Evolutionary conservation across 139 green algal species (phyloP), one percentile per base, ranked within the genome.

Genomic region (Picocystis salinarum): DNA sequence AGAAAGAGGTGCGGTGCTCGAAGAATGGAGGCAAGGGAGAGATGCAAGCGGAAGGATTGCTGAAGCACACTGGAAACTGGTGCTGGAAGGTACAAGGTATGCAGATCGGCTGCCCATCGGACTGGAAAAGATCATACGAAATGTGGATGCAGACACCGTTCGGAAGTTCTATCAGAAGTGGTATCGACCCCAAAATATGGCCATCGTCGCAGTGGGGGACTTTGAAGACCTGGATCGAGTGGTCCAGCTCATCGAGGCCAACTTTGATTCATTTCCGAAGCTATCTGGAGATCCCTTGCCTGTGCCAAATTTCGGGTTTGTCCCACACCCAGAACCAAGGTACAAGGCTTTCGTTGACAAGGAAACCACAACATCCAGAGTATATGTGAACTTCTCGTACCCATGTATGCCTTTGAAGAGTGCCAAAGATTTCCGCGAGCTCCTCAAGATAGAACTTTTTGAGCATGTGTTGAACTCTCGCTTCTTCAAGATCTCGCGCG

Each of bases 1-100:
- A 48, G 81, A 93, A 68, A 64, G 81, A 1, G 81, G 81, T 3
- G 71, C 80, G 3, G 80, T 93, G 42, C 33, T 93, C 42, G 81
- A 93, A 54, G 81, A 93, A 58, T 80, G 65, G 77, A 61, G 81
- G 19, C 59, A 71, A 52, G 59, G 49, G 6, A 49, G 66, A 0
- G 64, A 80, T 49, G 64, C 70, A 10, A 22, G 37, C 2, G 73
- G 76, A 2, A 59, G 80, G 3, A 54, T 71, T 28, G 58, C 69
- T 48, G 59, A 83, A 45, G 76, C 79, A 2, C 71, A 91, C 54
- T 92, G 79, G 79, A 63, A 77, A 53, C 58, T 82, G 4, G 59
- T 88, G 17, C 66, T 85, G 56, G 17, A 80, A 34, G 80, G 64
- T 7, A 49, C 17, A 5, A 67, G 73, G 58, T 91, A 91, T 46